Evolutionary conservation across 768 basidiomycete species (phyloP).

Genomic region (Trametes cinnabarina): DNA sequence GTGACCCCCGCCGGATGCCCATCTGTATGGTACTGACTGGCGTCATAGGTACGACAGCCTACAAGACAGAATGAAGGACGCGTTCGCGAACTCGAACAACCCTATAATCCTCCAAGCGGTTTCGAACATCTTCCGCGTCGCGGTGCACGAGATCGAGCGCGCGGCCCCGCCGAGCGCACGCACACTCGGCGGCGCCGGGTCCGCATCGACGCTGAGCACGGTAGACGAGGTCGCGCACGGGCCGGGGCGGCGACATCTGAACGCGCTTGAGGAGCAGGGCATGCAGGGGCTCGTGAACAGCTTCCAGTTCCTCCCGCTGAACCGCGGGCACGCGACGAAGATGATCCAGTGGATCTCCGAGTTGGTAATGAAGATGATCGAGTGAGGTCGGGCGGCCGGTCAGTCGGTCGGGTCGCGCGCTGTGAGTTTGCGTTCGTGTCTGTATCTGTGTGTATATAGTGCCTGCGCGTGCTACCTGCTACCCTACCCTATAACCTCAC

Average conservation of each 20-base stretch:
- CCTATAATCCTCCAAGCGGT: slow-evolving; percentile 66
- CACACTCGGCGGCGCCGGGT: slow-evolving; percentile 33
- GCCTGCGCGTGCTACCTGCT: background rate
- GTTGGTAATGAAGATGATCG: slow-evolving; percentile 51
- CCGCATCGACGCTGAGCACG: slow-evolving; percentile 63
- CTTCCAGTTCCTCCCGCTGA: slow-evolving; percentile 65
- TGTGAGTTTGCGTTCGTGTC: no score
- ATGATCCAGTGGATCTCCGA: slow-evolving; percentile 77
- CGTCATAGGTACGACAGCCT: slow-evolving; percentile 65
- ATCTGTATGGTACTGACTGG: slow-evolving; percentile 7
- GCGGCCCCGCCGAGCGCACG: slow-evolving; percentile 35
- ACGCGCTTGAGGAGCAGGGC: slow-evolving; percentile 63
- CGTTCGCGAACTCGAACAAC: slow-evolving; percentile 70
- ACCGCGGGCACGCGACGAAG: slow-evolving; percentile 41
- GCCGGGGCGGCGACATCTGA: slow-evolving; percentile 51
- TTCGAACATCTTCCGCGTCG: slow-evolving; percentile 73
- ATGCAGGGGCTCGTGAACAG: slow-evolving; percentile 76
- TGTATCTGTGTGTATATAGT: background rate
- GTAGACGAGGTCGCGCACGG: slow-evolving; percentile 53
- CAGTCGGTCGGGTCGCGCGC: no score
- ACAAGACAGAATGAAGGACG: slow-evolving; percentile 71
- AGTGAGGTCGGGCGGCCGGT: slow-evolving; percentile 25
- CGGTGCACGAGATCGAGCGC: slow-evolving; percentile 53
- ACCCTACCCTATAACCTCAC: background rate
- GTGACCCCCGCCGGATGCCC: slow-evolving; percentile 31